These are phyloP conservation scores for Gnetum montanum DNA, from an alignment of 75 land plant genomes.

Conservation along the genomic window DNA sequence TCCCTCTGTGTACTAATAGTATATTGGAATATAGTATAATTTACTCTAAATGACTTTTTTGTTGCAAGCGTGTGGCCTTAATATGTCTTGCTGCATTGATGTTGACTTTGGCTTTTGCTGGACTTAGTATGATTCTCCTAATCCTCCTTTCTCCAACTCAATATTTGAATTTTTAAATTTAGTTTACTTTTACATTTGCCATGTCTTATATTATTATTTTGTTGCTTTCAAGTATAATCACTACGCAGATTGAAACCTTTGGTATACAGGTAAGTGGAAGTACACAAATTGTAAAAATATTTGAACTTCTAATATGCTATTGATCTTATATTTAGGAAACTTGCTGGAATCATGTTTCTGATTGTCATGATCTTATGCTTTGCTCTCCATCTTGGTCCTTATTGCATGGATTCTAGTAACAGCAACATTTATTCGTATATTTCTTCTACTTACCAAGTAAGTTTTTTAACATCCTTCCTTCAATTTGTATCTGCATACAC, in stretches of 20 bases:
- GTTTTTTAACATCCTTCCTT: no score
- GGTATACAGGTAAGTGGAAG: not conserved
- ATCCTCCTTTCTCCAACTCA: not conserved
- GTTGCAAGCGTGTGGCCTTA: slow-evolving; percentile 56
- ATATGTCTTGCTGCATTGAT: slow-evolving; percentile 67
- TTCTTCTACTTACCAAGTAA: slow-evolving; percentile 4
- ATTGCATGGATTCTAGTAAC: slow-evolving; percentile 8
- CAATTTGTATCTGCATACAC: no score
- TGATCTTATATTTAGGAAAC: not conserved
- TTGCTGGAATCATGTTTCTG: not conserved
- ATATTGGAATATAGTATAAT: not conserved
- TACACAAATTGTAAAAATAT: not conserved
- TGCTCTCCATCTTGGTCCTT: slow-evolving; percentile 3
- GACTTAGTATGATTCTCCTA: slow-evolving; percentile 48
- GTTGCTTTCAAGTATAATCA: not conserved
- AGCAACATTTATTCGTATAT: slow-evolving; percentile 7
- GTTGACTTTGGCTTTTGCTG: slow-evolving; percentile 72
- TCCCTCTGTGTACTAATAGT: not conserved
- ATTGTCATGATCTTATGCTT: not conserved
- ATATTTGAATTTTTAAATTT: not conserved
- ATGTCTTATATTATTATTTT: not conserved
- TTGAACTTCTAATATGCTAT: not conserved
- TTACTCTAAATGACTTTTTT: not conserved
- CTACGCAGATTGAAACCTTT: not conserved
- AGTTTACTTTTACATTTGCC: not conserved